Percentiles rank a stretch among this genome's conserved stretches.
Evolutionary conservation across 2,329 filamentous ascomycete genomes (phyloP).

Genomic region (Alternaria infectoria): DNA sequence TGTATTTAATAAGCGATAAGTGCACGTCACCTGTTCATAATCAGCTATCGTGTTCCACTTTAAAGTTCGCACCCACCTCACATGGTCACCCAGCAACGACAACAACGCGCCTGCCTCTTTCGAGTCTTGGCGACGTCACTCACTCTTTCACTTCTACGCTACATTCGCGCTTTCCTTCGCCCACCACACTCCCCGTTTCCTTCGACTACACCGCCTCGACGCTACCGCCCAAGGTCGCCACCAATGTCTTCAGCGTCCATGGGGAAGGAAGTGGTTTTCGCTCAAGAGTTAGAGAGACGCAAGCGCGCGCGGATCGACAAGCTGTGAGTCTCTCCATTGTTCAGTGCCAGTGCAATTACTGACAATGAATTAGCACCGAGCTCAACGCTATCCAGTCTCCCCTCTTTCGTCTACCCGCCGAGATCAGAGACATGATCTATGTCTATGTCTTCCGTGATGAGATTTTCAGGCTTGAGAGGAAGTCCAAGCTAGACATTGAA

Average conservation of each 20-base stretch:
- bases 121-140: too few species aligned
- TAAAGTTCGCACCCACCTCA: neutral
- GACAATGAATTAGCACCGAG: neutral
- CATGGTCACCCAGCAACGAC: neutral
- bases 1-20: too few species aligned
- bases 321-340: neutral
- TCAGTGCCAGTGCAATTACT: rapidly evolving
- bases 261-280: too few species aligned
- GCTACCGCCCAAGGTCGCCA: neutral
- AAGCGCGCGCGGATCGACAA: neutral
- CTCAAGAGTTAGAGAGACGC: too few species aligned
- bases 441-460: too few species aligned
- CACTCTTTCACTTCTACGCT: too few species aligned
- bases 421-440: neutral
- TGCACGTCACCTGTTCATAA: too few species aligned
- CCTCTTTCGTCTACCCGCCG: neutral
- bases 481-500: too few species aligned
- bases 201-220: neutral
- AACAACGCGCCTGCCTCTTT: neutral
- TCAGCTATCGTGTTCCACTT: too few species aligned
- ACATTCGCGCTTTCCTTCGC: too few species aligned
- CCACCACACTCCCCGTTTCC: neutral
- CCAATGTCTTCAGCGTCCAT: neutral
- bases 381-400: neutral
- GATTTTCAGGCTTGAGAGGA: too few species aligned